Base-by-base conservation (phyloP, 768 basidiomycete species). In the Pleurotus pulmonarius region DNA sequence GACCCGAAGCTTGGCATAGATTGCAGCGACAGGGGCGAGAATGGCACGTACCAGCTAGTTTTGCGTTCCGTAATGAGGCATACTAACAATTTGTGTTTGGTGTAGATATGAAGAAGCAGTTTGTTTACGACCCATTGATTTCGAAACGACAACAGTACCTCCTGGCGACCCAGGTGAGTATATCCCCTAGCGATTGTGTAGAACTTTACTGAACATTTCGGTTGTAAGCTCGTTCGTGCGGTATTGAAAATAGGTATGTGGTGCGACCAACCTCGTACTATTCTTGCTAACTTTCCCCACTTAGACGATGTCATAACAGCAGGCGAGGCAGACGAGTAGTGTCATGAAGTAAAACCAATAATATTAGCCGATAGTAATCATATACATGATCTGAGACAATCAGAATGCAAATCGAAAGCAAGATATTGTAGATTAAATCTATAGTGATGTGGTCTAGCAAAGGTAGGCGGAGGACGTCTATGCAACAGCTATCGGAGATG, bases 101-200 rank as follows among this genome's bases (percentile, higher is more conserved):
- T 48, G 12, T 67, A 98, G 96, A 99, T 64, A 99, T 99, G 96
- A 96, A 90, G 79, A 81, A 87, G 66, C 96, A 98, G 69, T 92
- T 94, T 64, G 95, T 98, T 43, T 94, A 95, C 63, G 97, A 99
- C 66, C 96, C 97, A 25, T 75, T 98, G 61, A 97, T 98, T 71
- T 94, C 94, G 41, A 99, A 98, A 75, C 78, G 96, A 66, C 95
- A 98, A 67, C 96, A 98, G 67, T 97, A 94, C 73, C 75, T 99
- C 57, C 78, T 99, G 41, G 97, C 97, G n/a, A 98, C 95, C 18
- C 94, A 95, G 82, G 87, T 91, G 58, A 47, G 80, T 66, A 43
- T 52, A 38, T 6, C 39, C 20, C n/a, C 37, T 25, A 24, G 40
- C 55, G 45, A 15, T n/a, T 40, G 38, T 56, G 16, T 38, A 20